Conservation (phyloP, 495 filamentous ascomycete species). For the Astrothelium macrocarpum region DNA sequence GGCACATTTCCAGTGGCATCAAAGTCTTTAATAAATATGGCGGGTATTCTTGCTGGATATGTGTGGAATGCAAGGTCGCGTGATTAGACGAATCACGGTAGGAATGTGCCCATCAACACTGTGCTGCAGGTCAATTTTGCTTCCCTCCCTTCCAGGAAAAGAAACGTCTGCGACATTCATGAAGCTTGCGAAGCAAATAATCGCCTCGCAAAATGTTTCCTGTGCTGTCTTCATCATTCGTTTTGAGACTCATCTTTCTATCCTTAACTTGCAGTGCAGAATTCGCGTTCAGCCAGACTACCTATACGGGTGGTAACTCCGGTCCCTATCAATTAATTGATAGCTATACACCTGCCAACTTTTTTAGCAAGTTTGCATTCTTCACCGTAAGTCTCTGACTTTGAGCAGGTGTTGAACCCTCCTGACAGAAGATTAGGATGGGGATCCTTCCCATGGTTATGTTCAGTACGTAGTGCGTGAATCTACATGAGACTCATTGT, state of each 20-base stretch:
- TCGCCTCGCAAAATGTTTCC: not conserved
- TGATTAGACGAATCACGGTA: not conserved
- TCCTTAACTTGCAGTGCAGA: slow-evolving; percentile 6
- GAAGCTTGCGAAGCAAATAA: not conserved
- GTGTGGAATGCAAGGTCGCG: not conserved
- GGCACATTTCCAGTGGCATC: not conserved
- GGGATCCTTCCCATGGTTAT: slow-evolving; percentile 29
- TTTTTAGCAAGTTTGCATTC: slow-evolving; percentile 30
- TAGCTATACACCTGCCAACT: slow-evolving; percentile 17
- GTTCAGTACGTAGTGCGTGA: slow-evolving; percentile 20
- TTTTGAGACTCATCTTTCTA: slow-evolving; percentile 15
- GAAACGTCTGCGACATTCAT: not conserved
- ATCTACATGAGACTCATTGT: not conserved
- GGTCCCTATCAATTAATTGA: slow-evolving; percentile 20
- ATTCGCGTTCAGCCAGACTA: slow-evolving; percentile 11
- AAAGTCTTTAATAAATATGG: not conserved
- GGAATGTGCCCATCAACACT: not conserved
- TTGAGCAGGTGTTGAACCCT: not conserved
- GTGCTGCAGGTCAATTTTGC: not conserved
- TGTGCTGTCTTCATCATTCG: slow-evolving; percentile 14
- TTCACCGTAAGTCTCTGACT: slow-evolving; percentile 17
- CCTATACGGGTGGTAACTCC: slow-evolving; percentile 10
- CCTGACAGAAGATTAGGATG: slow-evolving; percentile 4
- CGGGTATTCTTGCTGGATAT: not conserved
- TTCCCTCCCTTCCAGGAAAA: not conserved